A percentile compares a stretch with the other conserved stretches of the same genome.
Evolutionary conservation across 2,329 filamentous ascomycete genomes (phyloP).

Genomic region (Fusarium circinatum): DNA sequence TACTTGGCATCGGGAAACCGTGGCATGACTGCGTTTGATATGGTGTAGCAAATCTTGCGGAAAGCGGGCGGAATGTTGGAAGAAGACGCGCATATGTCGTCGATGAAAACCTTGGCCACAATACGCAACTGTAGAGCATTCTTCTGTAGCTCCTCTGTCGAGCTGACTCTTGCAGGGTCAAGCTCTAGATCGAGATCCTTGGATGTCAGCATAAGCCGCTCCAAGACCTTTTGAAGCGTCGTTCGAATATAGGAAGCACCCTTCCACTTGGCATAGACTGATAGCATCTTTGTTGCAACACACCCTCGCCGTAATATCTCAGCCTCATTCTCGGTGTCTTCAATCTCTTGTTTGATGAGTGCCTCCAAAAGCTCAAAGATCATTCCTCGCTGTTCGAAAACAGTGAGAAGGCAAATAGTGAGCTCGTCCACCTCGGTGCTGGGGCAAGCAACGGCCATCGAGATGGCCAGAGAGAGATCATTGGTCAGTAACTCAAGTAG

Average conservation of each 20-base stretch:
- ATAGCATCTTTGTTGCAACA: conserved; percentile 78
- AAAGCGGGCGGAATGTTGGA: conserved; percentile 71
- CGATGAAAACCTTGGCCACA: conserved; percentile 76
- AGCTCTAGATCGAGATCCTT: conserved; percentile 75
- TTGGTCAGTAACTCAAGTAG: conserved; percentile 71
- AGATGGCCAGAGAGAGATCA: conserved; percentile 70
- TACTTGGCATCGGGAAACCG: conserved; percentile 77
- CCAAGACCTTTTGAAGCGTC: conserved; percentile 74
- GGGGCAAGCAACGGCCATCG: conserved; percentile 73
- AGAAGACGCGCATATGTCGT: conserved; percentile 73
- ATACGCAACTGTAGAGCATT: conserved; percentile 73
- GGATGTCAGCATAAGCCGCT: conserved; percentile 72
- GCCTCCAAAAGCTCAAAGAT: conserved; percentile 72
- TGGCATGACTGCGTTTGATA: conserved; percentile 69
- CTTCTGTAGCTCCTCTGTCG: conserved; percentile 71
- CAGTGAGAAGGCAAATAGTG: conserved; percentile 72
- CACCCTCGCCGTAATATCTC: conserved; percentile 75
- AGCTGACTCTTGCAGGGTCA: conserved; percentile 69
- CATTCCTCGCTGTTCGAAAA: conserved; percentile 74
- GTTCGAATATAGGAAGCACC: conserved; percentile 70
- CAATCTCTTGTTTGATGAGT: conserved; percentile 74
- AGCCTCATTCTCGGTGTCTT: conserved; percentile 76
- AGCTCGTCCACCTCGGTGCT: conserved; percentile 76
- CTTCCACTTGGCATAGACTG: conserved; percentile 78
- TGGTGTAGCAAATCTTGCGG: conserved; percentile 73